A percentile compares a stretch with the other conserved stretches of the same genome.
Conservation (phyloP, 208 protist species). For the Phytomonas francai region DNA sequence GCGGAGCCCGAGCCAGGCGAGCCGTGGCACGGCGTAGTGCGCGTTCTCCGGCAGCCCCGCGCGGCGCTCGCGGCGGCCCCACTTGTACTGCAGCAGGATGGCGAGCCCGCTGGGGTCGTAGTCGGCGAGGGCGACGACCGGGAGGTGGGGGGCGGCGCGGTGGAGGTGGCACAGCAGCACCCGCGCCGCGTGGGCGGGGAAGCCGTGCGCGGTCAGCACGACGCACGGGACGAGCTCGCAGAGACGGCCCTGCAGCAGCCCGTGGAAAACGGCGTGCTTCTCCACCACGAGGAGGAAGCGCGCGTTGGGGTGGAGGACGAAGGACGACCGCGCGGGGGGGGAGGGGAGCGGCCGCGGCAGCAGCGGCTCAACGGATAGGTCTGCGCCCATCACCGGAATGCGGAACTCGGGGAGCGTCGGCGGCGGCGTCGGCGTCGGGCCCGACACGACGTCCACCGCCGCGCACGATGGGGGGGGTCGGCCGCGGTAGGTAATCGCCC, state of each 20-base stretch:
- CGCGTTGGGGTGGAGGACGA: constrained; percentile 27
- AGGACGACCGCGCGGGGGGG: no score
- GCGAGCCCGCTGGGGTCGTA: constrained; percentile 76
- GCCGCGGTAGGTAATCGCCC: constrained; percentile 38
- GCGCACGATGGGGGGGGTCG: neutral
- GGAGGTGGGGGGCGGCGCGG: constrained; percentile 32
- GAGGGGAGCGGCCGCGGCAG: neutral
- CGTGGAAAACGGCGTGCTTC: constrained; percentile 75
- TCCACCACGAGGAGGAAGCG: constrained; percentile 77
- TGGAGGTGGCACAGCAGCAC: constrained; percentile 52
- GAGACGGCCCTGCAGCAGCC: constrained; percentile 52
- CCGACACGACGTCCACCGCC: neutral
- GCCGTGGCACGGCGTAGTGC: neutral
- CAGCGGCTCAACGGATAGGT: neutral
- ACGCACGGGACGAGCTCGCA: constrained; percentile 55
- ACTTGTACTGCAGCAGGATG: constrained; percentile 71
- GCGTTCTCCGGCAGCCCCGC: neutral
- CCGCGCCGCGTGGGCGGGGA: constrained; percentile 60
- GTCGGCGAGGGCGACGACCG: constrained; percentile 65
- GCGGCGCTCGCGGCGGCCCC: constrained; percentile 11
- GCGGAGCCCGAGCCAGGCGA: neutral
- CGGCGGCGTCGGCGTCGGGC: no score
- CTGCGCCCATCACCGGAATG: neutral
- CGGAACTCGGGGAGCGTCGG: no score
- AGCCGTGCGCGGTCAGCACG: constrained; percentile 72